Evolutionary conservation across 495 filamentous ascomycete species (phyloP), one percentile per base, ranked within the genome.

Genomic region (Aspergillus funiculosus): DNA sequence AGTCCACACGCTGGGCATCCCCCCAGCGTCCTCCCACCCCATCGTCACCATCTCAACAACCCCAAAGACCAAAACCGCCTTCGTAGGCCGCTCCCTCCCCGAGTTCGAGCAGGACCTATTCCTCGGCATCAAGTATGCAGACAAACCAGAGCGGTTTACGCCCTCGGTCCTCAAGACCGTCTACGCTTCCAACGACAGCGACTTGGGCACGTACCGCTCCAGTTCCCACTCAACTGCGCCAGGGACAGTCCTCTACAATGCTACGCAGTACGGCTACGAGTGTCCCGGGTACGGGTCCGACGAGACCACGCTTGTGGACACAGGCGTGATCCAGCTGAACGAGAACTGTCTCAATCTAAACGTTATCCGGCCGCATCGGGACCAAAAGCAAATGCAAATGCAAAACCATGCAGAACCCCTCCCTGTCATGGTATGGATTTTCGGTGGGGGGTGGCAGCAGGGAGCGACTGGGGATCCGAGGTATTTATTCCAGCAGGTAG

Each of bases 341-440:
- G 82, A 87, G 51, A 69, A 87, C 60, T 87, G 83, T 50, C 60
- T 83, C 14, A 83, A 75, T 46, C 53, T 86, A 40, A 85, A 84
- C 50, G 67, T 87, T 7, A 64, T 81, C 24, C 72, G 80, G 11
- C 81, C 82, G 5, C 48, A 58, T 3, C 74, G 69, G 14, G 27
- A 56, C n/a, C 62, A 36, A 66, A 52, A 26, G 54, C n/a, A n/a
- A n/a, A n/a, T n/a, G n/a, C n/a, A n/a, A n/a, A n/a, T n/a, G n/a
- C n/a, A n/a, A n/a, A n/a, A n/a, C n/a, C n/a, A 60, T 1, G 60
- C 58, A 11, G 67, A 75, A 5, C 71, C 77, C 39, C 62, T 85
- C 0, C 83, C 82, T 2, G 76, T 86, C 17, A 64, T 80, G 40
- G 62, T 83, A 20, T 85, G 80, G 78, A 85, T 87, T 43, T 80